Evolutionary conservation across 805 yeast species (phyloP).

Genomic region (Metschnikowia cubensis): DNA sequence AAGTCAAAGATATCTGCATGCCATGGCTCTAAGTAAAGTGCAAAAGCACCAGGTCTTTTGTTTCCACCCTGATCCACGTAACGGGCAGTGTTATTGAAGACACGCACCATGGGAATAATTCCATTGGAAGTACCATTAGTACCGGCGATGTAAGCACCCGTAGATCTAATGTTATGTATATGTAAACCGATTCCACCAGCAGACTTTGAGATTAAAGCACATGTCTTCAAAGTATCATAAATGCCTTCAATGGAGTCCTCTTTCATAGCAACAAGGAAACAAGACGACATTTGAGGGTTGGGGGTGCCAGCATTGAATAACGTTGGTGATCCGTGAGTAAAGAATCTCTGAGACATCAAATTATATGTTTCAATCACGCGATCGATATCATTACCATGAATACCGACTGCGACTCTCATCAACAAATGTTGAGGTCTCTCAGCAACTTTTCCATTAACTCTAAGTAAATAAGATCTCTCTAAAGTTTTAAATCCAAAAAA

Average conservation of each 20-base stretch:
- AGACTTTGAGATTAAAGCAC: slow-evolving; percentile 58
- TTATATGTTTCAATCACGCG: slow-evolving; percentile 54
- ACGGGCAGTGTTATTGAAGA: slow-evolving; percentile 59
- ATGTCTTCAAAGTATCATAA: slow-evolving; percentile 55
- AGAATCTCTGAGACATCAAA: slow-evolving; percentile 54
- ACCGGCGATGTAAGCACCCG: slow-evolving; percentile 60
- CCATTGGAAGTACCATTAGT: slow-evolving; percentile 63
- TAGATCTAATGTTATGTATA: slow-evolving; percentile 54
- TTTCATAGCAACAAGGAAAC: slow-evolving; percentile 60
- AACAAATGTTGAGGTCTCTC: slow-evolving; percentile 61
- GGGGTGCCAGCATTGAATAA: slow-evolving; percentile 62
- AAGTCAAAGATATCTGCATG: slow-evolving; percentile 58
- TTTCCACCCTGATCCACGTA: slow-evolving; percentile 66
- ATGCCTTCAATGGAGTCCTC: slow-evolving; percentile 63
- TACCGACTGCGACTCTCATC: slow-evolving; percentile 61
- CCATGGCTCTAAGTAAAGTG: slow-evolving; percentile 61
- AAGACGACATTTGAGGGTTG: slow-evolving; percentile 56
- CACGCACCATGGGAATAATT: slow-evolving; percentile 59
- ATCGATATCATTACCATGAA: slow-evolving; percentile 52
- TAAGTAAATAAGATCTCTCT: slow-evolving; percentile 54
- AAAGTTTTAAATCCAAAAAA: slow-evolving; percentile 61
- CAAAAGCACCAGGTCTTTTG: slow-evolving; percentile 64
- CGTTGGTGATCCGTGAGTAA: slow-evolving; percentile 62
- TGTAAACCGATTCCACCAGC: slow-evolving; percentile 66
- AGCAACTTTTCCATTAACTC: slow-evolving; percentile 52